Base-by-base conservation (phyloP, 2,329 filamentous ascomycete genomes). In the Sodiomyces alkalinus region DNA sequence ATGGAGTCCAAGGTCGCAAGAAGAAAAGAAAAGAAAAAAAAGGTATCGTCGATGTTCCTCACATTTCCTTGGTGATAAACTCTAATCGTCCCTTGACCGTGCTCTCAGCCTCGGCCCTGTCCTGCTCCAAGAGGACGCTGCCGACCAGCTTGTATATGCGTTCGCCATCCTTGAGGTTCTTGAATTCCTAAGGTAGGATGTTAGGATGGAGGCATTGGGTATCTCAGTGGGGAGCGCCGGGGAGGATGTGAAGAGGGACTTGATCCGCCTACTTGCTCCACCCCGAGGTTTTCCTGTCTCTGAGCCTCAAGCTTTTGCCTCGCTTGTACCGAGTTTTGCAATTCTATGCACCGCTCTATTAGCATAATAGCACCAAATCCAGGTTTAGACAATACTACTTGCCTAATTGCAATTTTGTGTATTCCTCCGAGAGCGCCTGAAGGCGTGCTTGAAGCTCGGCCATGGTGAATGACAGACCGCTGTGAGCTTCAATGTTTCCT, bases 101-200 rank as follows among this genome's bases (percentile, higher is more conserved):
- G 62, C 81, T 79, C 39, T 85, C 74, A 0, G 90, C 90, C 51
- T 98, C 90, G 2, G 72, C 60, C 52, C 81, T 86, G 33, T 96
- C 90, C 54, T 98, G 90, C 64, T 96, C 94, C 45, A 98, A 55
- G 20, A 98, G 60, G 6, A 96, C 81, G 0, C 90, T 90, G 0
- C 90, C 90, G 26, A 93, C 74, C 22, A 94, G 72, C 57, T 96
- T 98, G 70, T 92, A 98, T 52, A 98, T 92, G 38, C 74, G 82
- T 45, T 92, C 80, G 41, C 78, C 79, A 20, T 86, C 77, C 42
- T 75, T 70, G 33, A 96, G 64, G 30, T 68, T 65, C 22, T 72
- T 64, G 51, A 96, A 96, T 53, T 96, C 87, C 76, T 90, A 19
- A 11, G 11, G 17, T n/a, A n/a, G 2, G 7, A 3, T 2, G 6